phyloP scores from a whole-genome alignment of 1,284 basidiomycete genomes.

The Hemileia vastatrix region DNA sequence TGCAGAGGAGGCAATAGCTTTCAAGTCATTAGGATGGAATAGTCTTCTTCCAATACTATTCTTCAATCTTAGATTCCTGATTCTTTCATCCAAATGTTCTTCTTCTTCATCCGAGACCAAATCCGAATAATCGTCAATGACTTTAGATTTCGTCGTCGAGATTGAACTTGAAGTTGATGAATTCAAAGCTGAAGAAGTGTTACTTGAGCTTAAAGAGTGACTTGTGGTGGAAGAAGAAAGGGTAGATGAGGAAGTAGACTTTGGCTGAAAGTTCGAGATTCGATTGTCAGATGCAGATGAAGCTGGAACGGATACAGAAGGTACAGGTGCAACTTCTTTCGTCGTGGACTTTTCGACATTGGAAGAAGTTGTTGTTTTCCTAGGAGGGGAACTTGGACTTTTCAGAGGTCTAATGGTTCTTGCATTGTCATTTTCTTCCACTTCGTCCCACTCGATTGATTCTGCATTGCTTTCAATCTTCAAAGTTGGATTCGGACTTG shows the following conservation, averaged over 20 bases:
- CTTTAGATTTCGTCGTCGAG: not conserved
- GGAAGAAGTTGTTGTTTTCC: not conserved
- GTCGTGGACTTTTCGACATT: not conserved
- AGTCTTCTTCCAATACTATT: no score
- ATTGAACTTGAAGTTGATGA: no score
- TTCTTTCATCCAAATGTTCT: conserved; percentile 26
- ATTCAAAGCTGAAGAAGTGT: no score
- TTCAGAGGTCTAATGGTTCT: conserved; percentile 33
- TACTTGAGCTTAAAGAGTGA: no score
- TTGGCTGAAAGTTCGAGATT: not conserved
- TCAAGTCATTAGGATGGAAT: conserved; percentile 35
- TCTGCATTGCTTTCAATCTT: no score
- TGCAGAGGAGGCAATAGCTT: conserved; percentile 23
- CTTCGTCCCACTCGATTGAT: not conserved
- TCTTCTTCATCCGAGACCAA: conserved; percentile 33
- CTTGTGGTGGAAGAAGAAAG: not conserved
- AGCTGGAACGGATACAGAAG: not conserved
- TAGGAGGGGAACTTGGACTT: conserved; percentile 7
- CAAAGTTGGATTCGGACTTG: no score
- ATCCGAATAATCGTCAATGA: conserved; percentile 27
- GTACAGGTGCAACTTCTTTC: not conserved
- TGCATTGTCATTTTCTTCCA: conserved; percentile 25
- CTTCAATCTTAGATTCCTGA: conserved; percentile 29
- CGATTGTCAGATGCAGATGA: not conserved
- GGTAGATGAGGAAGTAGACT: not conserved